phyloP scores from a whole-genome alignment of 257 asterid genomes.

The Gentiana straminea region DNA sequence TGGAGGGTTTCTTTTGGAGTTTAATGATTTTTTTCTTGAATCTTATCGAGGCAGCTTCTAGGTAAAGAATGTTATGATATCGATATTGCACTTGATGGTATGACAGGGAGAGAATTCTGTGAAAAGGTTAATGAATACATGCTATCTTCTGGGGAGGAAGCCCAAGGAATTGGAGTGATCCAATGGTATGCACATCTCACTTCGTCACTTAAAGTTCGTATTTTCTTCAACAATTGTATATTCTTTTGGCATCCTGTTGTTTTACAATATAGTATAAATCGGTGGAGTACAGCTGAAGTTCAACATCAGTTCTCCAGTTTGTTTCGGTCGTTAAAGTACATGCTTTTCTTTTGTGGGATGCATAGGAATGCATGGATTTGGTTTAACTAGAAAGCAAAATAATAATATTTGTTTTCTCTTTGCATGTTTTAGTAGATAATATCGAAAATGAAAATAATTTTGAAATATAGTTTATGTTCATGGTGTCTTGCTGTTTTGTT shows the following conservation, averaged over 20 bases:
- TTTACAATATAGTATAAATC: neutral
- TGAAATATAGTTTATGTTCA: no score
- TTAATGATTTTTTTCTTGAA: neutral
- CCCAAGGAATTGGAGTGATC: slow-evolving; percentile 50
- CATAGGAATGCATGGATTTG: no score
- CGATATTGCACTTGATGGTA: slow-evolving; percentile 80
- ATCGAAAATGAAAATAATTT: no score
- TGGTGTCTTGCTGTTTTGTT: no score
- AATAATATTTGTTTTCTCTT: no score
- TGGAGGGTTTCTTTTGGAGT: no score
- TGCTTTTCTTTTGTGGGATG: no score
- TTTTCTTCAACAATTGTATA: neutral
- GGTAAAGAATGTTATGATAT: slow-evolving; percentile 86
- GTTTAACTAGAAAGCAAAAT: no score
- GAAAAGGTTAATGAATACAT: slow-evolving; percentile 73
- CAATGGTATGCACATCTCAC: slow-evolving; percentile 32
- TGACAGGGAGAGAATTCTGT: slow-evolving; percentile 83
- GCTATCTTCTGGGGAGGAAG: slow-evolving; percentile 51
- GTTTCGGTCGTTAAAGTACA: no score
- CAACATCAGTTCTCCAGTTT: no score
- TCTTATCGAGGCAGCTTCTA: slow-evolving; percentile 44
- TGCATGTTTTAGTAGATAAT: no score
- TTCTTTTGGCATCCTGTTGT: neutral
- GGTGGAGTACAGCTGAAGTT: no score
- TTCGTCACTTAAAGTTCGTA: neutral